phyloP scores from a whole-genome alignment of 257 asterid genomes.

The Echium plantagineum region DNA sequence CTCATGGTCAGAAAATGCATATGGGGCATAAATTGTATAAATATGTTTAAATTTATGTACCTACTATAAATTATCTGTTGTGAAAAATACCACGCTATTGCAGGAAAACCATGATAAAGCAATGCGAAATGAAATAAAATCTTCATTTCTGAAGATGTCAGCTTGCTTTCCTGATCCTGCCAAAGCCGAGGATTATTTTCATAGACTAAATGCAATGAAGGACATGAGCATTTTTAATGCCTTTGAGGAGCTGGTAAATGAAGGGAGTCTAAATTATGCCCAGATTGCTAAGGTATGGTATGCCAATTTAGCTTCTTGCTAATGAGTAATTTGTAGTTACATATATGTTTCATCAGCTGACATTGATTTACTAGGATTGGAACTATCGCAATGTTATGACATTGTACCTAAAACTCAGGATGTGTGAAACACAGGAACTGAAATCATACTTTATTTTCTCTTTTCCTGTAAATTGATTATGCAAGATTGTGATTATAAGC shows the following conservation, averaged over 20 bases:
- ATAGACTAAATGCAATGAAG: slow-evolving; percentile 34
- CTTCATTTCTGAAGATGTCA: slow-evolving; percentile 48
- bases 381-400: not conserved
- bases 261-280: slow-evolving; percentile 26
- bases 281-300: slow-evolving; percentile 40
- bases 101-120: slow-evolving; percentile 40
- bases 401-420: too few species aligned
- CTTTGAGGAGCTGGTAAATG: slow-evolving; percentile 34
- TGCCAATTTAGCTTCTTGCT: not conserved
- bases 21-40: not conserved
- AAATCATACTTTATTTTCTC: too few species aligned
- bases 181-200: slow-evolving; percentile 55
- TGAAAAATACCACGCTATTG: slow-evolving; percentile 15
- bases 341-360: not conserved
- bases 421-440: too few species aligned
- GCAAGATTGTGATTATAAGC: not conserved
- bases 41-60: not conserved
- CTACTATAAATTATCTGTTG: not conserved
- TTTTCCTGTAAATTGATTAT: too few species aligned
- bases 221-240: slow-evolving; percentile 24
- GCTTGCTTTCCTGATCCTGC: slow-evolving; percentile 58
- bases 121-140: slow-evolving; percentile 35
- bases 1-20: not conserved
- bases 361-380: slow-evolving; percentile 1
- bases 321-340: not conserved